Percentiles rank a stretch among this genome's conserved stretches.
phyloP scores from a whole-genome alignment of 306 rosid genomes.

The Fagus crenata region DNA sequence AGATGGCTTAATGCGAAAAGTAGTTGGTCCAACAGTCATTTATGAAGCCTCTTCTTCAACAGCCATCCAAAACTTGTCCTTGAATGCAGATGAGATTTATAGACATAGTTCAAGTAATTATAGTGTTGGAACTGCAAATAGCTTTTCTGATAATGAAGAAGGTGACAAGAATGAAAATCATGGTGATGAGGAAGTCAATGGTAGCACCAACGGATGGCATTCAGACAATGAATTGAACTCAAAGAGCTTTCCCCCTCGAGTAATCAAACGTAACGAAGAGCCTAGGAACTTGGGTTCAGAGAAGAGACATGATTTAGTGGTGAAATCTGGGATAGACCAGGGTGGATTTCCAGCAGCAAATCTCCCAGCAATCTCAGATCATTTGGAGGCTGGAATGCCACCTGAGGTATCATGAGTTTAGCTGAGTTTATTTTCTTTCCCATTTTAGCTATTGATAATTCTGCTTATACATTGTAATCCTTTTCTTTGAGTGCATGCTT shows the following conservation, averaged over 20 bases:
- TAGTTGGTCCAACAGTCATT: constrained; percentile 53
- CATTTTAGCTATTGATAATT: constrained; percentile 1
- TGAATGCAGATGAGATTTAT: constrained; percentile 59
- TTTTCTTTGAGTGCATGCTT: too few species aligned
- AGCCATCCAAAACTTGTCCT: constrained; percentile 35
- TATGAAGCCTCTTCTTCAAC: constrained; percentile 49
- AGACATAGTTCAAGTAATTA: constrained; percentile 42
- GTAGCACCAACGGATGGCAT: constrained; percentile 56
- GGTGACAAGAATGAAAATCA: constrained; percentile 40
- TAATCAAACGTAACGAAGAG: constrained; percentile 43
- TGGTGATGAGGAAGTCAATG: constrained; percentile 38
- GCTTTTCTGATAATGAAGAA: constrained; percentile 66
- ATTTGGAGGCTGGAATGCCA: constrained; percentile 66
- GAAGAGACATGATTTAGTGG: constrained; percentile 42
- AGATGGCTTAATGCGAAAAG: constrained; percentile 77
- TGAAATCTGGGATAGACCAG: constrained; percentile 47
- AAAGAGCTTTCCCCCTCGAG: constrained; percentile 49
- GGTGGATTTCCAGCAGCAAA: constrained; percentile 40
- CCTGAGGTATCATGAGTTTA: constrained; percentile 69
- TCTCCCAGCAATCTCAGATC: constrained; percentile 29
- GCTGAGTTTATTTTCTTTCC: constrained; percentile 32
- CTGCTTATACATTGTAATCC: too few species aligned
- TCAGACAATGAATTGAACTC: constrained; percentile 70
- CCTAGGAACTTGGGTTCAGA: constrained; percentile 39
- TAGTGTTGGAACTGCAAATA: constrained; percentile 52